Evolutionary conservation across 768 basidiomycete species (phyloP), one percentile per base, ranked within the genome.

Genomic region (Podaxis rugospora): DNA sequence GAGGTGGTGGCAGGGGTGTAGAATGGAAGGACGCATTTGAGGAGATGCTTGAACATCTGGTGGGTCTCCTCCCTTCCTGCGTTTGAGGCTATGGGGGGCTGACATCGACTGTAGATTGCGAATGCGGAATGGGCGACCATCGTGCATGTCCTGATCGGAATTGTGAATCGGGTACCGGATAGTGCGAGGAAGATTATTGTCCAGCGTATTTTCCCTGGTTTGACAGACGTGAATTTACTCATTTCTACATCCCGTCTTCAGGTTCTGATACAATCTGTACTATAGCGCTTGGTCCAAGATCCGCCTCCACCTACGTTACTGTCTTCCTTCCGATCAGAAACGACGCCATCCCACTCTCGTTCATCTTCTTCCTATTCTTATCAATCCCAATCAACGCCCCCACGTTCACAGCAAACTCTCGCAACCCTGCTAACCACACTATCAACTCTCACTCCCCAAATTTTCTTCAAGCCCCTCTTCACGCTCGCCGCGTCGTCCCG

Each of bases 391-490:
- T 14, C 23, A 16, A 1, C 18, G 25, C 25, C 28, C 18, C 16
- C 27, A 35, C 9, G 32, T 9, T 37, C 9, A 10, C 51, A 32
- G 1, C 50, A 6, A 2, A 44, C 5, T 13, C 36, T 92, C 0
- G 76, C 82, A 4, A 71, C 75, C 36, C 75, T 92, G 44, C 74
- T 91, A 1, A 74, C 80, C 35, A 71, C 71, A 14, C 64, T 87
- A 18, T 83, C 87, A 1, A 73, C 77, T 49, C 64, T 71, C 14
- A 79, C 82, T 59, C 89, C 89, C 0, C 84, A 80, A 54, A 62
- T 85, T 0, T 90, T 92, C 71, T 91, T 83, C 75, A 89, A 86
- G 67, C 86, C 88, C 0, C 71, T 92, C 6, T 89, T 92, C 66
- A 72, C 78, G 0, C 89, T 88, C 62, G 87, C 90, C 0, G 83